Evolutionary conservation across 208 protist genomes (phyloP).

Genomic region (Acanthamoeba pearcei): DNA sequence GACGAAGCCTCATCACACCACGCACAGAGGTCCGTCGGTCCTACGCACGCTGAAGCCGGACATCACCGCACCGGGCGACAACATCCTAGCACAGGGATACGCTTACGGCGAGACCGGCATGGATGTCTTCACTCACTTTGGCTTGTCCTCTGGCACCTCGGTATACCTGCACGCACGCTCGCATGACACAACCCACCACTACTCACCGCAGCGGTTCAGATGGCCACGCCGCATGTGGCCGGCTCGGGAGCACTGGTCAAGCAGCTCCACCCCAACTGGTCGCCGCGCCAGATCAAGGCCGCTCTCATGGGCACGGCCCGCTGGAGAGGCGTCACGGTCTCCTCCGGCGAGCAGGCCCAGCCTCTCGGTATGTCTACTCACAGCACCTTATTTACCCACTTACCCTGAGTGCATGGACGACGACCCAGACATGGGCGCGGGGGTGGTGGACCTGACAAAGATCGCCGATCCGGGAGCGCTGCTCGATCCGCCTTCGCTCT

Average conservation of each 20-base stretch:
- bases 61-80: neutral
- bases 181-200: too few relatives aligned
- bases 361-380: constrained; percentile 29
- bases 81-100: neutral
- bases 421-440: neutral
- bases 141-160: too few relatives aligned
- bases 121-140: too few relatives aligned
- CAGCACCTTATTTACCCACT: too few relatives aligned
- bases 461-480: neutral
- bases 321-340: neutral
- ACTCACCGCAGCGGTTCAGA: neutral
- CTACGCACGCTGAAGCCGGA: constrained; percentile 37
- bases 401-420: too few relatives aligned
- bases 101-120: too few relatives aligned
- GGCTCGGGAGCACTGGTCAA: neutral
- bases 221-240: neutral
- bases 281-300: constrained; percentile 21
- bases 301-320: constrained; percentile 16
- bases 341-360: neutral
- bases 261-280: neutral
- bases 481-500: constrained; percentile 21
- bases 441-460: neutral
- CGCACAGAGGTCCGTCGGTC: neutral
- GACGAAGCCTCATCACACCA: too few relatives aligned
- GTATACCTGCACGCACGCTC: too few relatives aligned